These are phyloP conservation scores for Zalaria sp. DNA, from an alignment of 2,329 filamentous ascomycete genomes.

Conservation along the genomic window DNA sequence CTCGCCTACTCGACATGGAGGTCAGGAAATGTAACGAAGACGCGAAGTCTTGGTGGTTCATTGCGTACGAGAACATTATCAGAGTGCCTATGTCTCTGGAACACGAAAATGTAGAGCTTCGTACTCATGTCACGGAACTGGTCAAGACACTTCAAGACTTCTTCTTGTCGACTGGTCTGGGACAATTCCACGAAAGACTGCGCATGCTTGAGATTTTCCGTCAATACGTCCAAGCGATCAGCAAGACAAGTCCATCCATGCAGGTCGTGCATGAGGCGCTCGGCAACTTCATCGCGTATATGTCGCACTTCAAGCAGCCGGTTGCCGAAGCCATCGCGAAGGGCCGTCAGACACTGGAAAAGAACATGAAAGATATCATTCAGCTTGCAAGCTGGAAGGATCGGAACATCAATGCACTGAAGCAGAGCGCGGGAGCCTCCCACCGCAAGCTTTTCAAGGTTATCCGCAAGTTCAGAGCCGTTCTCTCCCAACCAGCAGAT, in stretches of 20 bases:
- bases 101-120: not conserved
- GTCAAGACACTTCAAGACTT: conserved; percentile 68
- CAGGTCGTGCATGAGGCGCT: conserved; percentile 49
- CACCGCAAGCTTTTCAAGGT: conserved; percentile 87
- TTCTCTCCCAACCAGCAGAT: conserved; percentile 65
- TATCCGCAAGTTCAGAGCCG: conserved; percentile 73
- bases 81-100: conserved; percentile 54
- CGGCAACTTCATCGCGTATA: conserved; percentile 64
- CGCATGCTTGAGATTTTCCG: conserved; percentile 48
- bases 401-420: conserved; percentile 79
- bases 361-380: conserved; percentile 84
- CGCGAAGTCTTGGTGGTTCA: conserved; percentile 88
- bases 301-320: conserved; percentile 52
- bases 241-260: conserved; percentile 34
- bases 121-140: conserved; percentile 24
- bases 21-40: conserved; percentile 59
- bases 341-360: conserved; percentile 67
- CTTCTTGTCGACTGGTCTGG: conserved; percentile 63
- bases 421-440: conserved; percentile 78
- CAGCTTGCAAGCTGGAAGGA: conserved; percentile 96
- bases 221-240: conserved; percentile 49
- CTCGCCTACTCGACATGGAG: conserved; percentile 75
- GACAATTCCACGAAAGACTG: conserved; percentile 62
- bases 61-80: conserved; percentile 83
- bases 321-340: conserved; percentile 51